phyloP scores from a whole-genome alignment of 306 rosid genomes.

The Casuarina cunninghamiana region DNA sequence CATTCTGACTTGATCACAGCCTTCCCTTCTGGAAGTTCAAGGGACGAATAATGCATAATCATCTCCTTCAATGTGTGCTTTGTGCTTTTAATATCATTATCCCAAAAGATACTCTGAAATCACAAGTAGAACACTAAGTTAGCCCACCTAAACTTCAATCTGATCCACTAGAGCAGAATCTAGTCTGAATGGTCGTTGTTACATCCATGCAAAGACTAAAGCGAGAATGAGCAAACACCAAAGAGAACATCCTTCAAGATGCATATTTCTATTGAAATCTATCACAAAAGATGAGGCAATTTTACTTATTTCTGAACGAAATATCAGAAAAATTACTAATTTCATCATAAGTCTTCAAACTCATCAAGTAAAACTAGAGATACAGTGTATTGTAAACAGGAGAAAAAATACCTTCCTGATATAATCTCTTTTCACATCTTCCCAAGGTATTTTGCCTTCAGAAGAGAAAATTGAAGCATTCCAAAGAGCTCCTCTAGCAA shows the following conservation, averaged over 20 bases:
- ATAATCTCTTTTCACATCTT: constrained; percentile 68
- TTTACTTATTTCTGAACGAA: neutral
- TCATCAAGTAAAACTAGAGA: neutral
- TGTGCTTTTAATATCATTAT: constrained; percentile 80
- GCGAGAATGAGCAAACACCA: neutral
- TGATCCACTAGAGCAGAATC: neutral
- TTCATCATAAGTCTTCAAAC: neutral
- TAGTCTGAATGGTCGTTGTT: neutral
- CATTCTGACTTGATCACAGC: constrained; percentile 71
- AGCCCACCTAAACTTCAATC: neutral
- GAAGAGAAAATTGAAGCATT: constrained; percentile 85
- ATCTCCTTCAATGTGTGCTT: constrained; percentile 81
- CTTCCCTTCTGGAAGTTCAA: constrained; percentile 81
- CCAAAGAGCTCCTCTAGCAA: constrained; percentile 96
- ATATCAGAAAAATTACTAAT: neutral
- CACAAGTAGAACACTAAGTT: constrained; percentile 20
- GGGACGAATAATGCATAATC: constrained; percentile 68
- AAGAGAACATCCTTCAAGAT: neutral
- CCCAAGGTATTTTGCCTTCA: constrained; percentile 55
- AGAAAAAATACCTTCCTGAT: constrained; percentile 58
- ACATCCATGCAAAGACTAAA: neutral
- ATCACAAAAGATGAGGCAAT: neutral
- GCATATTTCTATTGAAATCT: neutral
- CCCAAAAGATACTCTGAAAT: constrained; percentile 89
- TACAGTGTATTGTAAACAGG: neutral